A percentile compares a stretch with the other conserved stretches of the same genome.
These are phyloP conservation scores for Boletus vermiculosoides DNA, from an alignment of 768 basidiomycete genomes.

Conservation along the genomic window DNA sequence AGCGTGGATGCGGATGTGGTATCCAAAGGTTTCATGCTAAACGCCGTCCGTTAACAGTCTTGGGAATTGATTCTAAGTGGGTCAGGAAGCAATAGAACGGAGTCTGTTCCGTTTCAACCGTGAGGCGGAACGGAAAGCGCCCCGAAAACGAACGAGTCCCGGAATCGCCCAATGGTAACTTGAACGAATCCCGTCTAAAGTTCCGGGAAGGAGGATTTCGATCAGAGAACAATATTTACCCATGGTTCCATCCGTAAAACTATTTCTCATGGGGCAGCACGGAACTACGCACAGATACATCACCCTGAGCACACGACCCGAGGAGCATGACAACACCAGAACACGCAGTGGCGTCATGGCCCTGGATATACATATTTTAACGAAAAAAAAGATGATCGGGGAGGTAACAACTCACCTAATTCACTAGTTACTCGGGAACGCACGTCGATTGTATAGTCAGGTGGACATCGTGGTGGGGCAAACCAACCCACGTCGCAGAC, in stretches of 20 bases:
- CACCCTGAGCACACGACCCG: constrained; percentile 22
- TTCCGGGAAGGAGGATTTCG: neutral
- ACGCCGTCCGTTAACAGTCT: constrained; percentile 17
- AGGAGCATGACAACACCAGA: constrained; percentile 9
- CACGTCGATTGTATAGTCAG: neutral
- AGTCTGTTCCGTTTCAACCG: constrained; percentile 2
- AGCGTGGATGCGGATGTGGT: constrained; percentile 7
- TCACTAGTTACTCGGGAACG: constrained; percentile 13
- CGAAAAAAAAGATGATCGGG: constrained; percentile 11
- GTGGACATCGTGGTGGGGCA: neutral
- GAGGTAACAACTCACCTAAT: constrained; percentile 20
- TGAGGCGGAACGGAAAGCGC: constrained; percentile 4
- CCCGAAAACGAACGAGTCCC: neutral
- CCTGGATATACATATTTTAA: constrained; percentile 9
- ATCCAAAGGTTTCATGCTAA: constrained; percentile 7
- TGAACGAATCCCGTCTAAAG: neutral
- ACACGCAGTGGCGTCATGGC: constrained; percentile 27
- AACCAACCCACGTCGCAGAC: neutral
- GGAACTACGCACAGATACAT: constrained; percentile 19
- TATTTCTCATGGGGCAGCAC: constrained; percentile 20
- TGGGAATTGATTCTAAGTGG: neutral
- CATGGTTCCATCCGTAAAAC: neutral
- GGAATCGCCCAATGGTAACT: neutral
- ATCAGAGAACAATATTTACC: neutral
- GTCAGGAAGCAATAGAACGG: constrained; percentile 11